These are phyloP conservation scores for Stemphylium lycopersici DNA, from an alignment of 2,329 filamentous ascomycete genomes.

Conservation along the genomic window DNA sequence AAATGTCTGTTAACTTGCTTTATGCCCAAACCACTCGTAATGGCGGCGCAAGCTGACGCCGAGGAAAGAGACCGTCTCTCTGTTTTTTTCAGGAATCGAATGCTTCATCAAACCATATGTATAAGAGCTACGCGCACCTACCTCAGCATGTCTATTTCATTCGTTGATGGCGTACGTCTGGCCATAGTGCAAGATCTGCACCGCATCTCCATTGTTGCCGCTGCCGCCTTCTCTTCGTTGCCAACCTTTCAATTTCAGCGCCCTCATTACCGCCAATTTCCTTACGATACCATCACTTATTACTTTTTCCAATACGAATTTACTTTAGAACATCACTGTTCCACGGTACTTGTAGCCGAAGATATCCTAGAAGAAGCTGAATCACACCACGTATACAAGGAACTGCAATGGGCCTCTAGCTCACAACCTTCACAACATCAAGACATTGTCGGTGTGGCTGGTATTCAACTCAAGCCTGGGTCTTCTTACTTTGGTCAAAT, in stretches of 20 bases:
- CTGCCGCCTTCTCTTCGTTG: slow-evolving; percentile 39
- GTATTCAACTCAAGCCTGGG: slow-evolving; percentile 28
- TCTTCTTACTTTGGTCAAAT: slow-evolving; percentile 27
- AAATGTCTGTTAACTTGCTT: neutral
- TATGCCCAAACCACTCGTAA: neutral
- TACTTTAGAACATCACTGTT: slow-evolving; percentile 20
- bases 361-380: slow-evolving; percentile 20
- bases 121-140: neutral
- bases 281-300: slow-evolving; percentile 32
- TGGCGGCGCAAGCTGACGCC: neutral
- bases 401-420: slow-evolving; percentile 22
- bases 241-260: slow-evolving; percentile 39
- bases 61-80: neutral
- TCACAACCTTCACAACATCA: slow-evolving; percentile 2
- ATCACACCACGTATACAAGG: slow-evolving; percentile 26
- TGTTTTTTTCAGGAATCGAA: neutral
- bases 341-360: slow-evolving; percentile 26
- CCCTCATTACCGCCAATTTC: slow-evolving; percentile 24
- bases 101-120: neutral
- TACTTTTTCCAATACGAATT: slow-evolving; percentile 25
- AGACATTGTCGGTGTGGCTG: slow-evolving; percentile 34
- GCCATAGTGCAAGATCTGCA: slow-evolving; percentile 30
- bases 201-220: slow-evolving; percentile 37
- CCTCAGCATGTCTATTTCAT: slow-evolving; percentile 13
- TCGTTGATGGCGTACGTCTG: slow-evolving; percentile 28